phyloP scores from a whole-genome alignment of 1,139 yeast genomes.

The Geotrichum carabidarum region DNA sequence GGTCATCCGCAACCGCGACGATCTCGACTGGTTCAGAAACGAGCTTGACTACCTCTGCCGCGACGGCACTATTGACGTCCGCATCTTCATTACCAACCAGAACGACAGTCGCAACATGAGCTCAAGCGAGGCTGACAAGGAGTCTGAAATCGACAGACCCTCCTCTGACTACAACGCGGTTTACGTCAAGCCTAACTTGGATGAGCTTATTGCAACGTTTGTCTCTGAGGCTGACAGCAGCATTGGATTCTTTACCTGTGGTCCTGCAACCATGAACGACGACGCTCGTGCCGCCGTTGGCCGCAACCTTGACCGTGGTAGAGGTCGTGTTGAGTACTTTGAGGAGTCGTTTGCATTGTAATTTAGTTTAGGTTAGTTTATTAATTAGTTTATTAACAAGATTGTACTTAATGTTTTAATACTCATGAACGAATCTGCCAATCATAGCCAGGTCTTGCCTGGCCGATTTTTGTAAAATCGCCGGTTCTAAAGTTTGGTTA shows the following conservation, averaged over 20 bases:
- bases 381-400: no score
- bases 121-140: constrained; percentile 8
- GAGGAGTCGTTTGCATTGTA: constrained; percentile 45
- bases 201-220: constrained; percentile 38
- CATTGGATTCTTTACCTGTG: constrained; percentile 42
- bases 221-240: constrained; percentile 36
- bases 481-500: no score
- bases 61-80: constrained; percentile 34
- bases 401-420: no score
- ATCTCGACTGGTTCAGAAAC: constrained; percentile 49
- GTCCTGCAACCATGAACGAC: constrained; percentile 43
- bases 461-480: no score
- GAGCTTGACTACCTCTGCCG: constrained; percentile 42
- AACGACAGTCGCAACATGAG: not conserved
- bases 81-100: constrained; percentile 36
- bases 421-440: no score
- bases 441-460: no score
- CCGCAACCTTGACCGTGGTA: constrained; percentile 27
- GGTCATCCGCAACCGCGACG: constrained; percentile 47
- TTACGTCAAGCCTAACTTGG: constrained; percentile 44
- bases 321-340: constrained; percentile 39
- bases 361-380: not conserved
- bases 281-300: constrained; percentile 38
- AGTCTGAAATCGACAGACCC: constrained; percentile 12
- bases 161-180: constrained; percentile 16